Evolutionary conservation across 2,329 filamentous ascomycete genomes (phyloP), one percentile per base, ranked within the genome.

Genomic region (Chrysoporthe cubensis): DNA sequence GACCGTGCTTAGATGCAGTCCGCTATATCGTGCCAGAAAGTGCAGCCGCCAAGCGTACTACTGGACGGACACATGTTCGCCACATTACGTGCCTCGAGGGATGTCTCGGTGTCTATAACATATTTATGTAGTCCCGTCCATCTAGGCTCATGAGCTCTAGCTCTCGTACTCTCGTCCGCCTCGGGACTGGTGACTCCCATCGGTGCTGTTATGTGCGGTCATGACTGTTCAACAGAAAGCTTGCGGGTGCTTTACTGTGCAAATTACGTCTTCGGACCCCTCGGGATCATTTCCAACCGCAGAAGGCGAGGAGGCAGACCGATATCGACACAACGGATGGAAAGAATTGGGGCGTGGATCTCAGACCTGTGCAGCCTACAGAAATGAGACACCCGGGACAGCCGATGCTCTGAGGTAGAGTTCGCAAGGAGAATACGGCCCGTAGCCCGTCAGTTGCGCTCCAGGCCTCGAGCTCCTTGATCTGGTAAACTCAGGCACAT

Each of bases 261-360:
- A 2, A 26, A 26, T 26, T 26, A 26, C 26, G 26, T 26, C 26
- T 26, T 26, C 26, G 26, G 26, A 26, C 26, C 26, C 26, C 26
- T 26, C 69, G 42, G 76, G 70, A 70, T 83, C 81, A 50, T 91
- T 76, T 62, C 84, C 82, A 44, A 77, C 75, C 1, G 92, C 78
- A 90, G 18, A 78, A 75, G 14, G 83, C 79, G 72, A 92, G 91
- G 0, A 88, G 85, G 74, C 86, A 85, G 11, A 26, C 90, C 90
- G 67, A 92, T 82, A 54, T 90, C 89, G 61, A 92, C 91, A 18
- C 90, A 90, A 72, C 92, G 90, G 60, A 92, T 82, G 77, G 91
- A 92, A 4, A 93, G 77, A 8, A 92, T 77, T 0, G 90, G 90
- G 0, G 85, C 77, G 26, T 82, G 80, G 2, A 78, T 82, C 63